Conservation (phyloP, 352 stramenopile species). For the Pythium apleroticum region DNA sequence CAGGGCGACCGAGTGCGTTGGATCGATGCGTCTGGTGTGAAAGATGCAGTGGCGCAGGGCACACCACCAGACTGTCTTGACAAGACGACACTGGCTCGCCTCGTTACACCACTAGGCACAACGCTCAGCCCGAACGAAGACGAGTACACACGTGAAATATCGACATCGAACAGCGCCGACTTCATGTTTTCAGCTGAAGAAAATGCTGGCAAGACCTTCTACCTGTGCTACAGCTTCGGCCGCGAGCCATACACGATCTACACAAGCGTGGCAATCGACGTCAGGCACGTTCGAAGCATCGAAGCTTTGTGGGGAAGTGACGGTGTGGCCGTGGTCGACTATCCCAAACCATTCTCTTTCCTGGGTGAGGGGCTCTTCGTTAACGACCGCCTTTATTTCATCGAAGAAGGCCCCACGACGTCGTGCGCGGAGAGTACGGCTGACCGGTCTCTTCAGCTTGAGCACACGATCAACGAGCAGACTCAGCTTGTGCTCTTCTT, state of each 20-base stretch:
- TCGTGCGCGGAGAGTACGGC: slow-evolving; percentile 41
- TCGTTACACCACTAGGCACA: slow-evolving; percentile 17
- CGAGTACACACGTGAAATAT: slow-evolving; percentile 42
- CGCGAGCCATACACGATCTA: slow-evolving; percentile 65
- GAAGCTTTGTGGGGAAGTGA: slow-evolving; percentile 35
- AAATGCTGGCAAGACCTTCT: slow-evolving; percentile 53
- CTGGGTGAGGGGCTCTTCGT: slow-evolving; percentile 43
- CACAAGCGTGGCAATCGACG: slow-evolving; percentile 38
- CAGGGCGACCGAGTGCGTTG: slow-evolving; percentile 54
- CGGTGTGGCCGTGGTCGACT: slow-evolving; percentile 48
- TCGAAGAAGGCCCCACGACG: slow-evolving; percentile 33
- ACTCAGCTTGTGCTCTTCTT: slow-evolving; percentile 44
- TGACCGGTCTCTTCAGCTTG: slow-evolving; percentile 32
- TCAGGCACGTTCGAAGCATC: slow-evolving; percentile 45
- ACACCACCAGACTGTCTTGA: slow-evolving; percentile 41
- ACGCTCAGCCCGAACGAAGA: slow-evolving; percentile 36
- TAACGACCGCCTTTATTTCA: slow-evolving; percentile 68
- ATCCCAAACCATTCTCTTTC: slow-evolving; percentile 50
- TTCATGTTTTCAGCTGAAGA: slow-evolving; percentile 39
- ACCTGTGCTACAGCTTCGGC: slow-evolving; percentile 69
- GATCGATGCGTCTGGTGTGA: slow-evolving; percentile 42
- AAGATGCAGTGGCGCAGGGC: slow-evolving; percentile 28
- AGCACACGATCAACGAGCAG: slow-evolving; percentile 36
- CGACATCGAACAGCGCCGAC: slow-evolving; percentile 4
- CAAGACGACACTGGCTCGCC: slow-evolving; percentile 33